Base-by-base conservation (phyloP, 2,329 filamentous ascomycete genomes). In the Aureobasidium subglaciale region DNA sequence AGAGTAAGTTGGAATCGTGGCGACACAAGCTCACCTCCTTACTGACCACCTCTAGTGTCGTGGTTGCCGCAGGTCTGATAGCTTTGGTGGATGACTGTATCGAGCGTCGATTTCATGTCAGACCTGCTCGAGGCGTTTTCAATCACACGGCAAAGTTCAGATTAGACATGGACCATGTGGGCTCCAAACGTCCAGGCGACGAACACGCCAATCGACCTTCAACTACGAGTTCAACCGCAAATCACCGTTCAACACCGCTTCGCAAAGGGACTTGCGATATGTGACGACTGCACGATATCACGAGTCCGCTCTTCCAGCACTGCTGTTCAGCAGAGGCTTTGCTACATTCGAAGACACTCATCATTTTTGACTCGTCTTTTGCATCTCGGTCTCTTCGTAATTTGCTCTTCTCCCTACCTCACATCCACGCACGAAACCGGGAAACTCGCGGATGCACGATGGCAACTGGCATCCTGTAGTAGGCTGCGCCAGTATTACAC, bases 51-150 rank as follows among this genome's bases (percentile, higher is more conserved):
- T 37, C 62, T 29, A 95, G 90, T 69, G 86, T 95, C 61, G 86
- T 97, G 60, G 81, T 97, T 60, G 83, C 90, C 43, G 93, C 90
- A n/a, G 92, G 92, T 22, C 80, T 97, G 62, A 84, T 95, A 63
- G 83, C 88, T 7, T 82, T 97, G 41, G 86, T 95, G 50, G 92
- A 97, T 67, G 90, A 97, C 72, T 89, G 85, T 73, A 96, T 97
- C 75, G 88, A 88, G 71, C 79, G 83, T 59, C 83, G 82, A 57
- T 93, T 89, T 82, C 83, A 82, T 63, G 73, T 75, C 38, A 80
- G 78, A 63, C 74, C 75, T 56, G 71, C 71, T 56, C 76, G 76
- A 15, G 74, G 75, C 50, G 68, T 82, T 63, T 73, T 75, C 29
- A 73, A 82, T 20, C 79, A 82, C 8, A 68, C 76, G 55, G 69